Conservation (phyloP, 2,329 filamentous ascomycete species). For the Trichoderma brevicompactum region DNA sequence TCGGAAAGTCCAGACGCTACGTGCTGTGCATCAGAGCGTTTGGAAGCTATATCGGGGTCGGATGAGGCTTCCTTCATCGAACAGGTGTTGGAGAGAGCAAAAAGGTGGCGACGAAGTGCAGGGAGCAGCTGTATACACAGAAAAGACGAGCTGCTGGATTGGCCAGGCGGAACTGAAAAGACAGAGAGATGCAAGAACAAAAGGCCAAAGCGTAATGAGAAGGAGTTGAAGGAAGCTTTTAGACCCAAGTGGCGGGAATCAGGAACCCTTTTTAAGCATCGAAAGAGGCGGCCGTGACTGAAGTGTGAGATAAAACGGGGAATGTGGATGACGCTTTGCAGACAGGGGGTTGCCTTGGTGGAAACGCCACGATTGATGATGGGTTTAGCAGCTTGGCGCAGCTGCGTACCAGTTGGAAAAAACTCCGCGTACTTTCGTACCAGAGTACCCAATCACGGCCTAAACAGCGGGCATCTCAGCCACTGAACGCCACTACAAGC, state of each 20-base stretch:
- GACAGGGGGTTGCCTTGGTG: neutral
- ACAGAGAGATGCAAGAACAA: neutral
- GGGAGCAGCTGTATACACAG: neutral
- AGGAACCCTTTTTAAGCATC: constrained; percentile 17
- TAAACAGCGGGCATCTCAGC: neutral
- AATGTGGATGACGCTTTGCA: constrained; percentile 26
- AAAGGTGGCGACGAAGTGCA: neutral
- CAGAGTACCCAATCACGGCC: neutral
- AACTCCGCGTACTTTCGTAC: too few species aligned
- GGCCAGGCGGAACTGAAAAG: neutral
- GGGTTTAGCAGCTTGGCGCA: neutral
- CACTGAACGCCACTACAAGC: neutral
- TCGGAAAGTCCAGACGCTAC: constrained; percentile 58
- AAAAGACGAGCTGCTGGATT: neutral
- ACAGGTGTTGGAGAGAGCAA: constrained; percentile 39
- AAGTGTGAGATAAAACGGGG: constrained; percentile 6
- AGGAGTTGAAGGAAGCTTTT: neutral
- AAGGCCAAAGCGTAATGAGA: neutral
- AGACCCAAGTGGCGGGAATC: constrained; percentile 5
- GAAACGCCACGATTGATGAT: constrained; percentile 9
- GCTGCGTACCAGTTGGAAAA: neutral
- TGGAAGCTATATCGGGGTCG: constrained; percentile 60
- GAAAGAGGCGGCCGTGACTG: constrained; percentile 18
- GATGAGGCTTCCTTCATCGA: constrained; percentile 67
- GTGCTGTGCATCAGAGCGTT: constrained; percentile 59